phyloP scores from a whole-genome alignment of 352 stramenopile species.

The Globisporangium echinulatum region DNA sequence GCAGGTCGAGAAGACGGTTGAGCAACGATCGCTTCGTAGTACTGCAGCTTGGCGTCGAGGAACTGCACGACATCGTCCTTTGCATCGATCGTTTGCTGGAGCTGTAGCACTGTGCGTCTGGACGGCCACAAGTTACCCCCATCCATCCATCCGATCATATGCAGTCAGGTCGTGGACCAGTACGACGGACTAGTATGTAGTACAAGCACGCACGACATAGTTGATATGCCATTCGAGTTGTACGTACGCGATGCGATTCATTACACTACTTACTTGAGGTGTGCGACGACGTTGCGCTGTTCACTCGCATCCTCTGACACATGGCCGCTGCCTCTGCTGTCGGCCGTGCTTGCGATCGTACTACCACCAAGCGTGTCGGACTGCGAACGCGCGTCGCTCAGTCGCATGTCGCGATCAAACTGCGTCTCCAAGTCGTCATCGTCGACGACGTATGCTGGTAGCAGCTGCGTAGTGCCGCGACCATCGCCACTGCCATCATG shows the following conservation, averaged over 20 bases:
- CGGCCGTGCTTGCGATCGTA: not conserved
- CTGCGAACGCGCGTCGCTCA: not conserved
- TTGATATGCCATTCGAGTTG: not conserved
- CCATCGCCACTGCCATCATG: not conserved
- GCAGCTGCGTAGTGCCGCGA: too few relatives aligned
- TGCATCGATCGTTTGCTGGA: slow-evolving; percentile 48
- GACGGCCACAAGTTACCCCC: too few relatives aligned
- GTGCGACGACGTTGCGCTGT: slow-evolving; percentile 7
- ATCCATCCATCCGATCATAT: too few relatives aligned
- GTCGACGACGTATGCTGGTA: not conserved
- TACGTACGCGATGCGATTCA: not conserved
- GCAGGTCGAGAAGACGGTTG: not conserved
- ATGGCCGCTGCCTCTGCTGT: not conserved
- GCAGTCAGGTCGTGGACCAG: too few relatives aligned
- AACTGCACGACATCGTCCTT: slow-evolving; percentile 60
- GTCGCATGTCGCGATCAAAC: slow-evolving; percentile 4
- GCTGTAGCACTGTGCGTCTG: slow-evolving; percentile 43
- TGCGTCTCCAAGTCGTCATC: slow-evolving; percentile 4
- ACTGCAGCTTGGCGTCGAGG: slow-evolving; percentile 42
- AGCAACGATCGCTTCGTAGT: slow-evolving; percentile 26
- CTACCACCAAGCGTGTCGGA: not conserved
- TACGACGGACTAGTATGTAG: too few relatives aligned
- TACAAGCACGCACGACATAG: too few relatives aligned
- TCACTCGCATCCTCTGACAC: too few relatives aligned
- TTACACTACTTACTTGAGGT: slow-evolving; percentile 18